Base-by-base conservation (phyloP, 768 basidiomycete species). In the Baorangia bicolor region DNA sequence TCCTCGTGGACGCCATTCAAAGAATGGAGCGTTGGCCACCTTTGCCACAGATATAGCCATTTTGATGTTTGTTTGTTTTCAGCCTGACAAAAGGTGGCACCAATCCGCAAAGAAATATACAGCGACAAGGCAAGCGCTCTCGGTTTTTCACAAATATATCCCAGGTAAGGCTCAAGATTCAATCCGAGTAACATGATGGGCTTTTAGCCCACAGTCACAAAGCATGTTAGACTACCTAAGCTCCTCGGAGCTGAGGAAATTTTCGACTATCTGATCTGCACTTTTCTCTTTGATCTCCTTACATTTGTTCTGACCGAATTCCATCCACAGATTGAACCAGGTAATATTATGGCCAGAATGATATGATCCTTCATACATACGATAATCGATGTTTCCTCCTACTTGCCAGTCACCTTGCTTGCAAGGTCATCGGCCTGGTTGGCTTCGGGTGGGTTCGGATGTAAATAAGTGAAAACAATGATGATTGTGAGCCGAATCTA, bases 161-260 rank as follows among this genome's bases (percentile, higher is more conserved):
- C 9, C 13, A 30, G 54, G 55, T 44, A 27, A 34, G 55, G 23
- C 8, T 27, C 35, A 20, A 12, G 4, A 47, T 38, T 31, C 44
- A 30, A 35, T 53, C 12, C 25, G 6, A 21, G 30, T 8, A 39
- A 50, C 46, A 47, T 45, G 62, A 64, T 63, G 55, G 58, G 51
- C 57, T 53, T 42, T 27, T 16, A 47, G 64, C 66, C 66, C 66
- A 31, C 53, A 61, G 68, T 68, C 66, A 62, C 60, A 46, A 49
- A 57, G 69, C 66, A 68, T 70, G 67, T 64, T 70, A 69, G 64
- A 69, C 69, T 69, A 62, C 68, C 62, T 60, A 69, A 34, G 31
- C 58, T 60, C 60, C 47, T 50, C 55, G 66, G 66, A 63, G 62
- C 41, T 65, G 69, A 62, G 66, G 67, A 67, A 52, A 56, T 0